Conservation (phyloP, 495 filamentous ascomycete species). For the Lophium mytilinum region DNA sequence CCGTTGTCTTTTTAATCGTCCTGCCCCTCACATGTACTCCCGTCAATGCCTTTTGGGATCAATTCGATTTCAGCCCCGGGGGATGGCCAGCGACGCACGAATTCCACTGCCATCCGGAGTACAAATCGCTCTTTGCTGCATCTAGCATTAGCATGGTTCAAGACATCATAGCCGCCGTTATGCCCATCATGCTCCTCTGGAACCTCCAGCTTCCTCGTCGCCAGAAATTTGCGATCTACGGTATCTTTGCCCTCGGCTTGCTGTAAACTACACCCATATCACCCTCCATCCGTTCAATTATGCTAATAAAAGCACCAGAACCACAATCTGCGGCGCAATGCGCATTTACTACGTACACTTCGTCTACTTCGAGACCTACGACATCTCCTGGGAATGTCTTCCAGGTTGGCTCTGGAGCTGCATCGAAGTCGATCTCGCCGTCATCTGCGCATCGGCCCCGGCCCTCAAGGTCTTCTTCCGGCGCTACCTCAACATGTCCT, state of each 20-base stretch:
- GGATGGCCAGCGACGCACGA: slow-evolving; percentile 15
- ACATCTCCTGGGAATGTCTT: slow-evolving; percentile 23
- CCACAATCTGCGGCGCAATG: slow-evolving; percentile 21
- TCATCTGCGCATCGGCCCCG: slow-evolving; percentile 30
- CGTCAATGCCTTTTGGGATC: slow-evolving; percentile 21
- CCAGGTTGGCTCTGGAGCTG: slow-evolving; percentile 24
- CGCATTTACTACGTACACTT: slow-evolving; percentile 19
- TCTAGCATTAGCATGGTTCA: slow-evolving; percentile 20
- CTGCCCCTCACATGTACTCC: slow-evolving; percentile 20
- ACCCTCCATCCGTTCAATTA: background rate
- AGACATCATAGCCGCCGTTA: slow-evolving; percentile 18
- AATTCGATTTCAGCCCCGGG: slow-evolving; percentile 5
- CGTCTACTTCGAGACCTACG: slow-evolving; percentile 25
- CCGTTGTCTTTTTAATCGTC: slow-evolving; percentile 13
- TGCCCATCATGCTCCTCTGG: slow-evolving; percentile 25
- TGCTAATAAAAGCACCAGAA: slow-evolving; percentile 2
- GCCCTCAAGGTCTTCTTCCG: slow-evolving; percentile 30
- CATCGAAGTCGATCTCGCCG: slow-evolving; percentile 27
- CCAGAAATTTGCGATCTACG: slow-evolving; percentile 23
- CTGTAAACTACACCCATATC: slow-evolving; percentile 9
- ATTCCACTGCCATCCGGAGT: slow-evolving; percentile 20
- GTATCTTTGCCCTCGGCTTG: slow-evolving; percentile 23
- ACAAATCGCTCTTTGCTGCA: slow-evolving; percentile 12
- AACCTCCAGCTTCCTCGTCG: slow-evolving; percentile 23
- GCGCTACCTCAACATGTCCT: slow-evolving; percentile 22